Evolutionary conservation across 345 rosid species (phyloP).

Genomic region (Angophora floribunda): DNA sequence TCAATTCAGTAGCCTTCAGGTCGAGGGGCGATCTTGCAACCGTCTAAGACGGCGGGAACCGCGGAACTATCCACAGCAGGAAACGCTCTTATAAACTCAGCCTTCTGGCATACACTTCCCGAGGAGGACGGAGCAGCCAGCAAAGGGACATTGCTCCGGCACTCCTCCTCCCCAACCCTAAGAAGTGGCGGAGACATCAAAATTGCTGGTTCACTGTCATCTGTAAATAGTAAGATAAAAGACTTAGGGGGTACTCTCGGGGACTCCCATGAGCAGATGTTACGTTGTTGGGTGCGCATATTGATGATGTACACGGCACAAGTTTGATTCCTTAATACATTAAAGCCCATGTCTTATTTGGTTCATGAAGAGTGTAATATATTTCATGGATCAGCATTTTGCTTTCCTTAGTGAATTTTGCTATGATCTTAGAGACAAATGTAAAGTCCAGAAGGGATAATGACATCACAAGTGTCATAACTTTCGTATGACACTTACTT

Average conservation of each 20-base stretch:
- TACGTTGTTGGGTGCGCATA: background rate
- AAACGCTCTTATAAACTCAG: slow-evolving; percentile 22
- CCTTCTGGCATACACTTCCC: slow-evolving; percentile 27
- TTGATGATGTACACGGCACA: background rate
- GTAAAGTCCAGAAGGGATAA: background rate
- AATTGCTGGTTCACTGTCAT: background rate
- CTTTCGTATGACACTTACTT: accelerated
- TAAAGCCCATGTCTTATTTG: background rate
- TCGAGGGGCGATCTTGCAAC: slow-evolving; percentile 22
- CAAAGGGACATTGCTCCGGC: slow-evolving; percentile 24
- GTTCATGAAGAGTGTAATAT: background rate
- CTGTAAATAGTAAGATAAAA: too few relatives aligned
- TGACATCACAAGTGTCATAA: background rate
- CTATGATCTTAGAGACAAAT: background rate
- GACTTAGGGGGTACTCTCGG: too few relatives aligned
- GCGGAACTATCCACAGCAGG: slow-evolving; percentile 36
- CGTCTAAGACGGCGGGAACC: slow-evolving; percentile 2
- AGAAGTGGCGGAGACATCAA: slow-evolving; percentile 49
- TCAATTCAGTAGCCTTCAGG: slow-evolving; percentile 56
- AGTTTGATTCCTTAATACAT: background rate
- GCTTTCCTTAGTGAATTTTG: background rate
- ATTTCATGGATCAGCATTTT: background rate
- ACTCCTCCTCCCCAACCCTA: slow-evolving; percentile 41
- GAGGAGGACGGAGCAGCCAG: slow-evolving; percentile 31
- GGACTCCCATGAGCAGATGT: too few relatives aligned